phyloP scores from a whole-genome alignment of 1,284 basidiomycete genomes.

The Ustilago crameri region DNA sequence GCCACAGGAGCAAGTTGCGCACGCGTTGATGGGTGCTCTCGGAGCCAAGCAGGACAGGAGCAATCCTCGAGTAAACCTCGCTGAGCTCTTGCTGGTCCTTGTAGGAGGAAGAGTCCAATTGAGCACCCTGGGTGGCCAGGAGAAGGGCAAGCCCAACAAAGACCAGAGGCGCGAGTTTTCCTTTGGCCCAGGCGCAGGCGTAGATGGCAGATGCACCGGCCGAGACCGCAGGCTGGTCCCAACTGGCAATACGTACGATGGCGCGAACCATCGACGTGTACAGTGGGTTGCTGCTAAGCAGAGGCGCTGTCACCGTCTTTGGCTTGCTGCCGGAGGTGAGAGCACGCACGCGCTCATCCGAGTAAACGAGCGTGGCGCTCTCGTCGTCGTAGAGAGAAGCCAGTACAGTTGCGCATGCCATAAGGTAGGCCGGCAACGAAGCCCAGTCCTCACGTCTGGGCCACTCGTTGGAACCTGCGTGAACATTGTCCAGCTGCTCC shows the following conservation, averaged over 20 bases:
- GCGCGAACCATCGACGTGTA: conserved; percentile 24
- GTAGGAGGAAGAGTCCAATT: not conserved
- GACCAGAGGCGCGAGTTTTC: conserved; percentile 20
- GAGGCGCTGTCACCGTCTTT: conserved; percentile 2
- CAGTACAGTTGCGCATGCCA: conserved; percentile 32
- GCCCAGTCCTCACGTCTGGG: conserved; percentile 40
- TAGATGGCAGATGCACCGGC: conserved; percentile 26
- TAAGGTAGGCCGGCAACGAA: conserved; percentile 36
- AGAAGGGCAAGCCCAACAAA: conserved; percentile 22
- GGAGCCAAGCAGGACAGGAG: conserved; percentile 24
- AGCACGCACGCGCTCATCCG: conserved; percentile 15
- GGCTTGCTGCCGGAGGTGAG: not conserved
- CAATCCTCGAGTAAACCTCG: conserved; percentile 22
- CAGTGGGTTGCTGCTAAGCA: conserved; percentile 24
- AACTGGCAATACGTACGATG: conserved; percentile 30
- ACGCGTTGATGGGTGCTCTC: conserved; percentile 42
- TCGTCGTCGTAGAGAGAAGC: conserved; percentile 21
- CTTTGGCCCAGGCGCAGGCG: conserved; percentile 36
- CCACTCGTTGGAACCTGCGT: conserved; percentile 19
- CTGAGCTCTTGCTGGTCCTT: conserved; percentile 16
- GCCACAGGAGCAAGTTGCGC: conserved; percentile 38
- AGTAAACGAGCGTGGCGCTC: conserved; percentile 33
- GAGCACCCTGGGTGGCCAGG: conserved; percentile 13
- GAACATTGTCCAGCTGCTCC: conserved; percentile 37
- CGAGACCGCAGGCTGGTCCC: conserved; percentile 34